Base-by-base conservation (phyloP, 2,329 filamentous ascomycete species). In the Colletotrichum salicis region DNA sequence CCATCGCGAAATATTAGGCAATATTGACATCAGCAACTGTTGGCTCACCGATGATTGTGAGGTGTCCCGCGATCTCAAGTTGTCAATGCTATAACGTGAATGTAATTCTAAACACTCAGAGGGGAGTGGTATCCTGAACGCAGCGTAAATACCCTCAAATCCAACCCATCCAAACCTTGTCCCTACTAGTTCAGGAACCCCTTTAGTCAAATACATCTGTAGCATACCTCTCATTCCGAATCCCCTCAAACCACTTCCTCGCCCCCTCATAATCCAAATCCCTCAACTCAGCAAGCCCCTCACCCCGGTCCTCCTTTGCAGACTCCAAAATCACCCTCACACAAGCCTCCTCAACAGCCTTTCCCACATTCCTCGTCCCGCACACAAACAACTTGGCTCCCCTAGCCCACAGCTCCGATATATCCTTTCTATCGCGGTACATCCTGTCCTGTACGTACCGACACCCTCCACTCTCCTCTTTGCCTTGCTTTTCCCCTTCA, bases 351-450 rank as follows among this genome's bases (percentile, higher is more conserved):
- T 82, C 79, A 5, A 87, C 82, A 1, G 78, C 82, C 54, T 84
- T 81, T 2, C 82, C 84, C 3, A 88, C 79, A 8, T 77, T 77
- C 13, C 83, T 80, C 51, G 85, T 87, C 0, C 91, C 91, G 76
- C 91, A 93, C 0, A 92, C 88, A 76, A 88, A 92, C 5, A 91
- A 79, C 76, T 87, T 87, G 0, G 89, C 81, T 0, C 80, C 82
- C 10, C 59, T 13, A 11, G 78, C 71, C 83, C 83, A 84, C 51
- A 83, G 73, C n/a, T 56, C 71, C 57, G 73, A 66, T 5, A 84
- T 71, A 5, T 80, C 78, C 6, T 74, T 75, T 6, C 77, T 67
- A 58, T 84, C 78, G 3, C 76, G 78, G 11, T 75, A 78, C 63
- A 88, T 69, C 6, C 83, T 76, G 57, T 88, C 82, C 78, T 87